Evolutionary conservation across 805 yeast genomes (phyloP).

Genomic region (Cyberlindnera mrakii): DNA sequence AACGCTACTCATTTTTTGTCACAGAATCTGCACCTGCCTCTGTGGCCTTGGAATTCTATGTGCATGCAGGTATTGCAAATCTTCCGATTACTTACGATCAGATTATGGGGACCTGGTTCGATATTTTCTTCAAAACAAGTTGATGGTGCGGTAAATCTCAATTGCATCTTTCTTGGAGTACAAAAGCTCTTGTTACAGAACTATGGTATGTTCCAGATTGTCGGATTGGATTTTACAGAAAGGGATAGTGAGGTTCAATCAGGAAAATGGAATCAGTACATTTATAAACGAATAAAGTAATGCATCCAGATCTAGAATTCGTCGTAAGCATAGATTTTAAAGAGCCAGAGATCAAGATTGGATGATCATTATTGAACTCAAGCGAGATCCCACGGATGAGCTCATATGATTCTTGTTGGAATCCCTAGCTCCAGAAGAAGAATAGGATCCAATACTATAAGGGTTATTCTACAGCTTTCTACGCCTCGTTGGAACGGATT

Average conservation of each 20-base stretch:
- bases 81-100: slow-evolving; percentile 50
- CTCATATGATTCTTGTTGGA: slow-evolving; percentile 14
- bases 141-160: slow-evolving; percentile 40
- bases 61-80: slow-evolving; percentile 44
- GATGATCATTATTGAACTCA: too few species aligned
- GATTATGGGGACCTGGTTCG: slow-evolving; percentile 35
- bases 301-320: too few species aligned
- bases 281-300: too few species aligned
- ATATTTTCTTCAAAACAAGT: slow-evolving; percentile 35
- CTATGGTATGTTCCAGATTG: slow-evolving; percentile 64
- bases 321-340: too few species aligned
- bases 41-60: slow-evolving; percentile 35
- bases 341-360: too few species aligned
- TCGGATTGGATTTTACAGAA: slow-evolving; percentile 60
- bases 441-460: slow-evolving; percentile 11
- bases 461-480: slow-evolving; percentile 70
- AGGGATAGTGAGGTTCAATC: not conserved
- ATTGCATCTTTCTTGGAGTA: slow-evolving; percentile 35
- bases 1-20: slow-evolving; percentile 27
- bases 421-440: slow-evolving; percentile 14
- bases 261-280: too few species aligned
- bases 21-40: slow-evolving; percentile 36
- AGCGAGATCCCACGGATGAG: not conserved
- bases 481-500: slow-evolving; percentile 57
- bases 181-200: slow-evolving; percentile 65